Percentiles rank a stretch among this genome's conserved stretches.
phyloP scores from a whole-genome alignment of 2,329 filamentous ascomycete species.

The Cladobotryum mycophilum region DNA sequence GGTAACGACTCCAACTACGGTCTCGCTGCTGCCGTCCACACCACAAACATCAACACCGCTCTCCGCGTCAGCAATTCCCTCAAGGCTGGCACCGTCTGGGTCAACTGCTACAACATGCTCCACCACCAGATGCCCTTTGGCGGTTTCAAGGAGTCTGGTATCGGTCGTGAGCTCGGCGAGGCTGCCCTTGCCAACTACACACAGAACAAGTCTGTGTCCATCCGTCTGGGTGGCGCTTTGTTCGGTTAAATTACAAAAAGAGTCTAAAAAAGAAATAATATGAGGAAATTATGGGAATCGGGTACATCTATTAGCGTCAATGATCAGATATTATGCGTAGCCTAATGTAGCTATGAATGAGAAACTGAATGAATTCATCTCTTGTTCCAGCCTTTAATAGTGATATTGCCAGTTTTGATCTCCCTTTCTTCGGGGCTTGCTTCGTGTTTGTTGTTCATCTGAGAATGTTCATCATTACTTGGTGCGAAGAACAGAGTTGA shows the following conservation, averaged over 20 bases:
- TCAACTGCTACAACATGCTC: constrained; percentile 62
- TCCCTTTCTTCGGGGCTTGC: too few species aligned
- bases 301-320: not conserved
- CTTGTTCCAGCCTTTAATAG: too few species aligned
- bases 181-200: constrained; percentile 62
- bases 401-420: too few species aligned
- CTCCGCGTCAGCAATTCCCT: constrained; percentile 71
- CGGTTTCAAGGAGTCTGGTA: constrained; percentile 72
- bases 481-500: too few species aligned
- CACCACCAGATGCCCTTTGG: constrained; percentile 63
- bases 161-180: constrained; percentile 70
- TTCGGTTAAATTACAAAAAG: constrained; percentile 10
- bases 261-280: not conserved
- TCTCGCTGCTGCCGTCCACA: constrained; percentile 78
- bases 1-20: constrained; percentile 76
- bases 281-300: not conserved
- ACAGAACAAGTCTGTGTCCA: constrained; percentile 60
- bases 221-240: constrained; percentile 27
- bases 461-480: too few species aligned
- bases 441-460: too few species aligned
- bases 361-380: constrained; percentile 4
- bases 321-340: not conserved
- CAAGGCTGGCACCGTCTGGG: constrained; percentile 62
- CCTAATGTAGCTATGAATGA: constrained; percentile 7
- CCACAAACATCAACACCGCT: constrained; percentile 73